Evolutionary conservation across 1,284 basidiomycete species (phyloP), one percentile per base, ranked within the genome.

Genomic region (Sanghuangporus sanghuang): DNA sequence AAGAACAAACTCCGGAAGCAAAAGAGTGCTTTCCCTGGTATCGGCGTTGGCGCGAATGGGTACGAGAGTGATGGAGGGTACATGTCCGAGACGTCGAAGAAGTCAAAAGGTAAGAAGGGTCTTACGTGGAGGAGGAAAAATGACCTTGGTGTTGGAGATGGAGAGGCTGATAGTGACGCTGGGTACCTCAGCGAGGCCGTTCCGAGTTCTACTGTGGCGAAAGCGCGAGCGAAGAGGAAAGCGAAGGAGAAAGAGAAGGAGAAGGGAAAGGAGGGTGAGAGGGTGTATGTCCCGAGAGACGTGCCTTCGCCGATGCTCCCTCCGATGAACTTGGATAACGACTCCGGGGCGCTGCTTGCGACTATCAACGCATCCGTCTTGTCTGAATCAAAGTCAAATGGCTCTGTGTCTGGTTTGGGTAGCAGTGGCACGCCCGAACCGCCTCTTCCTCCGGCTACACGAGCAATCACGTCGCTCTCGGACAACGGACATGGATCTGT

Each of bases 11-110:
- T 46, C 16, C 44, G 44, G 21, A 46, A 46, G 21, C 44, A 46
- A 18, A 46, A 46, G 44, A 46, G 21, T 6, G n/a, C 16, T 14
- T 46, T 46, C 16, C 16, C 27, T 3, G 3, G 27, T 32, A 1
- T n/a, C 7, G 40, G 40, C 11, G 44, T 16, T 1, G 49, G 21
- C 7, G 49, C 21, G 27, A 40, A 21, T 32, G 64, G 56, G 6
- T 61, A 65, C 32, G 64, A 66, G 14, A 66, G 61, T 44, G 64
- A 66, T 52, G 61, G 64, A 18, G 64, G 64, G 32, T 66, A 66
- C 48, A 18, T 59, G 3, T 63, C 64, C 14, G 64, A 66, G 21
- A 49, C 57, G 59, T 21, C 57, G 55, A 63, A 50, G 36, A 57
- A 57, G 35, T 58, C 39, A 39, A 63, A 66, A 38, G 12, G 9